A percentile compares a stretch with the other conserved stretches of the same genome.
phyloP scores from a whole-genome alignment of 164 flowering plant genomes.

The Warburgia ugandensis region DNA sequence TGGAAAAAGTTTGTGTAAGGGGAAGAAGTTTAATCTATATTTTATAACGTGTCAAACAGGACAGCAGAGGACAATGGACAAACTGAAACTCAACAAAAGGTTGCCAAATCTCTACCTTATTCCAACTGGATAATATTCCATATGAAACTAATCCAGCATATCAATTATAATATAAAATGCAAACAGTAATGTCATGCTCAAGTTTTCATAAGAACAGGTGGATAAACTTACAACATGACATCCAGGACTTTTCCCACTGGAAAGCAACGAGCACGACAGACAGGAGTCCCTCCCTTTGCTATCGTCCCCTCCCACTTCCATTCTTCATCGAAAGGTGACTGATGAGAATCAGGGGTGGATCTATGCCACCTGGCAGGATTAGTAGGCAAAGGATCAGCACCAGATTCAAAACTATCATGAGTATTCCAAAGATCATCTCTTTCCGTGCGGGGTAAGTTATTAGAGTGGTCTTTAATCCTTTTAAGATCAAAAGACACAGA shows the following conservation, averaged over 20 bases:
- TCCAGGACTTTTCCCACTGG: conserved; percentile 84
- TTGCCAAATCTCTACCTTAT: no score
- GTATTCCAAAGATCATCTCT: conserved; percentile 35
- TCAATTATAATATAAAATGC: no score
- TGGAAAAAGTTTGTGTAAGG: no score
- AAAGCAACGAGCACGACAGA: conserved; percentile 96
- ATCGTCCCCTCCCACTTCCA: conserved; percentile 99
- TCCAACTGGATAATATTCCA: no score
- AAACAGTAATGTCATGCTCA: no score
- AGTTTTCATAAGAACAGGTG: not conserved
- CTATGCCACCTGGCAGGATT: conserved; percentile 32
- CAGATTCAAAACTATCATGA: conserved; percentile 34
- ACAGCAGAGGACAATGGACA: no score
- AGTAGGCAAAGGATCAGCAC: conserved; percentile 31
- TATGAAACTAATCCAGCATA: no score
- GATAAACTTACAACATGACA: conserved; percentile 60
- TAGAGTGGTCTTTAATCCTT: conserved; percentile 26
- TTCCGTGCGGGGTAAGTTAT: conserved; percentile 26
- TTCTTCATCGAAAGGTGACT: conserved; percentile 38
- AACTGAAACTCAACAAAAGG: no score
- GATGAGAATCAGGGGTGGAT: conserved; percentile 39
- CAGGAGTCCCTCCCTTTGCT: conserved; percentile 89
- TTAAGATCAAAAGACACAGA: conserved; percentile 28
- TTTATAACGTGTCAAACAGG: no score
- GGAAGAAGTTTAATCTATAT: no score